Conservation (phyloP, 495 filamentous ascomycete species). For the Neurospora sp. region DNA sequence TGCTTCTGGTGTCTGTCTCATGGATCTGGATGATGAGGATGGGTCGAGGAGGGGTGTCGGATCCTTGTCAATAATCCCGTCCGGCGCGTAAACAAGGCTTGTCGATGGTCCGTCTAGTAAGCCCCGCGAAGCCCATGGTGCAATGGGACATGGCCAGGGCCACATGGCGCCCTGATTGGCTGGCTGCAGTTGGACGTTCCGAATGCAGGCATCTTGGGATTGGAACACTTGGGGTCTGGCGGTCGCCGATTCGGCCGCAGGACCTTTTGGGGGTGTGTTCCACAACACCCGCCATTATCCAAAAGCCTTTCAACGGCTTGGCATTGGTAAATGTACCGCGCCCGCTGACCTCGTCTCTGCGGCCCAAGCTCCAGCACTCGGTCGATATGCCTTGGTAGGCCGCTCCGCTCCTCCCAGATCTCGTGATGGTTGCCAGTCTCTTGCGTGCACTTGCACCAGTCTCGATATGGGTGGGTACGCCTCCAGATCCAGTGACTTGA, state of each 20-base stretch:
- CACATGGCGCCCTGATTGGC: slow-evolving; percentile 31
- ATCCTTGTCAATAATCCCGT: slow-evolving; percentile 31
- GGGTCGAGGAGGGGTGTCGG: slow-evolving; percentile 15
- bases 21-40: slow-evolving; percentile 11
- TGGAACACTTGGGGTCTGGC: slow-evolving; percentile 6
- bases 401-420: background rate
- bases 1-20: slow-evolving; percentile 14
- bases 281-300: slow-evolving; percentile 24
- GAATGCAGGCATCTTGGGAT: slow-evolving; percentile 14
- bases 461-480: slow-evolving; percentile 9
- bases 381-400: background rate
- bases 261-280: slow-evolving; percentile 23
- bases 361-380: background rate
- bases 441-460: slow-evolving; percentile 30
- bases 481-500: slow-evolving; percentile 30
- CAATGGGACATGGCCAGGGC: slow-evolving; percentile 33
- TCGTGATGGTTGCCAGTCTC: slow-evolving; percentile 7
- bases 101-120: slow-evolving; percentile 29
- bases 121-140: slow-evolving; percentile 26
- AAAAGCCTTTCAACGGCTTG: slow-evolving; percentile 15
- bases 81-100: slow-evolving; percentile 42
- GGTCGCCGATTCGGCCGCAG: slow-evolving; percentile 32
- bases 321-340: slow-evolving; percentile 19
- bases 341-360: slow-evolving; percentile 9
- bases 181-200: slow-evolving; percentile 5